Conservation (phyloP, 495 filamentous ascomycete species). For the Cudoniella acicularis region DNA sequence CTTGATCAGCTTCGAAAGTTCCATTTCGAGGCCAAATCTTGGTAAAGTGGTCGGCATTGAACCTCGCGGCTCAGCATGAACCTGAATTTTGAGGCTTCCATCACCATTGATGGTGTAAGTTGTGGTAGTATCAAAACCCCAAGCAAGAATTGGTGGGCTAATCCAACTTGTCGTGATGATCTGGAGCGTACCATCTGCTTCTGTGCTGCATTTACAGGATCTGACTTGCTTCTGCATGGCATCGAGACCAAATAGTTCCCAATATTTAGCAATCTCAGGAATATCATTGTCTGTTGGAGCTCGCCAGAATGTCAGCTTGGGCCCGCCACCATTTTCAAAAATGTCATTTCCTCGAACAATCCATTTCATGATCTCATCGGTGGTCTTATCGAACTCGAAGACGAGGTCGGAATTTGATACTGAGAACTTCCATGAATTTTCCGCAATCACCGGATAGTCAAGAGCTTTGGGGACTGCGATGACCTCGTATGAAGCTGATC, state of each 20-base stretch:
- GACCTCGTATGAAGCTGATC: neutral
- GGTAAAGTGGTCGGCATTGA: conserved; percentile 48
- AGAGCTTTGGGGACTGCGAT: neutral
- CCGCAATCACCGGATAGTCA: neutral
- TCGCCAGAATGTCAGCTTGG: conserved; percentile 45
- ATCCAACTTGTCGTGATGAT: conserved; percentile 41
- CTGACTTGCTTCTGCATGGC: conserved; percentile 28
- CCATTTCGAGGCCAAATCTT: conserved; percentile 53
- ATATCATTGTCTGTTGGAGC: conserved; percentile 64
- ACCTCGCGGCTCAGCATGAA: conserved; percentile 35
- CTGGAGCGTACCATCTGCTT: conserved; percentile 25
- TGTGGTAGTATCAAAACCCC: conserved; percentile 51
- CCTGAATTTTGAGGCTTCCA: conserved; percentile 42
- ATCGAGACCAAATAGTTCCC: conserved; percentile 34
- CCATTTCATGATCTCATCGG: conserved; percentile 5
- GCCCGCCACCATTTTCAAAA: conserved; percentile 18
- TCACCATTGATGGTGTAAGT: conserved; percentile 47
- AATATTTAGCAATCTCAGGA: conserved; percentile 39
- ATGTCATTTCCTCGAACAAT: conserved; percentile 15
- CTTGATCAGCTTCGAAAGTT: conserved; percentile 20
- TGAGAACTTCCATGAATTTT: neutral
- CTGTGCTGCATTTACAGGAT: conserved; percentile 29
- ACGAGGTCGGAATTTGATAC: conserved; percentile 1
- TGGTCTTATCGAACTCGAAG: conserved; percentile 13
- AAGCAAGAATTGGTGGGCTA: conserved; percentile 54